A percentile compares a stretch with the other conserved stretches of the same genome.
phyloP scores from a whole-genome alignment of 2,329 filamentous ascomycete species.

The Pseudocercospora crystallina region DNA sequence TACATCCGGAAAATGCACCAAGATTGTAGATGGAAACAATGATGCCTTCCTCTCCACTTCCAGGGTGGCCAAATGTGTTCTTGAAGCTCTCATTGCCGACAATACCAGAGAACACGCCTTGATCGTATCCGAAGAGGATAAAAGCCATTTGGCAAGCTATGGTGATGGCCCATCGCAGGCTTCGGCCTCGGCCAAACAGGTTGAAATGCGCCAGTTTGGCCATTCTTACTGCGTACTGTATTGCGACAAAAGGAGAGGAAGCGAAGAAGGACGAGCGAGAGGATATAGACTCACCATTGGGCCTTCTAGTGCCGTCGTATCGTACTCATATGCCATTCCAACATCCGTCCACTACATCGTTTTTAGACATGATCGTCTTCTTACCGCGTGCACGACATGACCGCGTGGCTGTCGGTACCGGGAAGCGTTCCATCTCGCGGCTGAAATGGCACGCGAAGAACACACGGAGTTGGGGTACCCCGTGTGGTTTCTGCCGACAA shows the following conservation, averaged over 20 bases:
- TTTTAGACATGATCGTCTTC: conserved; percentile 13
- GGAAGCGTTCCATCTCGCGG: no score
- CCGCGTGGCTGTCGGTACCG: no score
- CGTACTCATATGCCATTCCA: no score
- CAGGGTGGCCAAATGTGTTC: conserved; percentile 41
- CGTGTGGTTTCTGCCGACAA: no score
- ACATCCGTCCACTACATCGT: not conserved
- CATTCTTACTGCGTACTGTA: not conserved
- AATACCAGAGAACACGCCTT: conserved; percentile 39
- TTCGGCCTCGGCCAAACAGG: conserved; percentile 31
- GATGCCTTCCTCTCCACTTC: conserved; percentile 41
- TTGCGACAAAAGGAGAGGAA: no score
- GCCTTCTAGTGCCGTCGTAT: no score
- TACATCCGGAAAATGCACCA: conserved; percentile 59
- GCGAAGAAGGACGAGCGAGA: no score
- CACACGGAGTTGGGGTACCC: no score
- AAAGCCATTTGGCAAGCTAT: conserved; percentile 34
- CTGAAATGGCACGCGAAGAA: no score
- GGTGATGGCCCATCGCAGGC: conserved; percentile 33
- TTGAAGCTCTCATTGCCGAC: conserved; percentile 43
- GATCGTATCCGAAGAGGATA: conserved; percentile 33
- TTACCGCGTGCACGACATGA: conserved; percentile 2
- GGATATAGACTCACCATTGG: no score
- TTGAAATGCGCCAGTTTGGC: conserved; percentile 25
- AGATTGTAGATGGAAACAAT: conserved; percentile 56